Evolutionary conservation across 495 filamentous ascomycete species (phyloP).

Genomic region (Glarea lozoyensis): DNA sequence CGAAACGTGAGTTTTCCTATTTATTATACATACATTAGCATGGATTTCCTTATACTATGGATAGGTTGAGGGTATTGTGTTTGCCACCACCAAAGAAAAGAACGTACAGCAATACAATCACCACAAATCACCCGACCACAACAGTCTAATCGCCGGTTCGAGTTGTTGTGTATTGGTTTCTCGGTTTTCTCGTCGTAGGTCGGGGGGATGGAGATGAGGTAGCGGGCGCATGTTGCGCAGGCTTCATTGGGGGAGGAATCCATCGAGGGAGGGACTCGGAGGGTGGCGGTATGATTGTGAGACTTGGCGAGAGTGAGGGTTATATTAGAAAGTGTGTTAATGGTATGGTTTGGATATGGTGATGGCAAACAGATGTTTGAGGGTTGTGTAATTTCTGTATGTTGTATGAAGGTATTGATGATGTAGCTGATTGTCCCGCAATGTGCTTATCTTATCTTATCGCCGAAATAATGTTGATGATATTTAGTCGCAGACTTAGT

Average conservation of each 20-base stretch:
- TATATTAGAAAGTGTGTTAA: too few species aligned
- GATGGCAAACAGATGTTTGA: too few species aligned
- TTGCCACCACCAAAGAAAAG: background rate
- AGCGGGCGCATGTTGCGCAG: slow-evolving; percentile 59
- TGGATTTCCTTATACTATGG: background rate
- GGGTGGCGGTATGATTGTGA: too few species aligned
- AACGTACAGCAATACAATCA: slow-evolving; percentile 50
- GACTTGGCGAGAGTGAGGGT: too few species aligned
- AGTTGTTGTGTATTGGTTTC: slow-evolving; percentile 43
- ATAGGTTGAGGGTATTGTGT: background rate
- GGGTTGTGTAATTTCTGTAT: too few species aligned
- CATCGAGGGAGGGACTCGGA: too few species aligned
- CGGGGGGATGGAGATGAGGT: slow-evolving; percentile 37
- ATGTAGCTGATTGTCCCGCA: too few species aligned
- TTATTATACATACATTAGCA: slow-evolving; percentile 4
- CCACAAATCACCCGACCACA: slow-evolving; percentile 61
- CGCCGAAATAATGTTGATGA: too few species aligned
- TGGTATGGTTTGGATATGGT: too few species aligned
- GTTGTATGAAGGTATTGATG: too few species aligned
- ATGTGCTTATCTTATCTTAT: too few species aligned
- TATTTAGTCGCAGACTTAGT: too few species aligned
- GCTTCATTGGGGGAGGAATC: slow-evolving; percentile 34
- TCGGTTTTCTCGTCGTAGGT: slow-evolving; percentile 40
- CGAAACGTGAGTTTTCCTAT: slow-evolving; percentile 59
- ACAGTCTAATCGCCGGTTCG: slow-evolving; percentile 47